A percentile compares a stretch with the other conserved stretches of the same genome.
Conservation (phyloP, 2,329 filamentous ascomycete species). For the Pseudogymnoascus sp. region DNA sequence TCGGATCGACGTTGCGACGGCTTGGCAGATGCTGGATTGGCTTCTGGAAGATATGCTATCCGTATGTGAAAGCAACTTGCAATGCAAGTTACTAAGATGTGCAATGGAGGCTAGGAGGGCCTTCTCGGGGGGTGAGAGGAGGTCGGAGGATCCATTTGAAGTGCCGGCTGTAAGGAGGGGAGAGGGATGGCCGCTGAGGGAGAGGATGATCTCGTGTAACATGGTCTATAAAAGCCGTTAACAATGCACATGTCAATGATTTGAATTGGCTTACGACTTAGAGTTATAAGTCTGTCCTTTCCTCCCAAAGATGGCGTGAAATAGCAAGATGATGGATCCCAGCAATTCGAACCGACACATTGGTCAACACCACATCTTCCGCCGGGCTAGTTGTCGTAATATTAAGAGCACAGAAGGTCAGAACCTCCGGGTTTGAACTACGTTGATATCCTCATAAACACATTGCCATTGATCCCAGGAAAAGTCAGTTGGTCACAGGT, state of each 20-base stretch:
- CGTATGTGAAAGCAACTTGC: constrained; percentile 62
- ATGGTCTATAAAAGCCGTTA: constrained; percentile 42
- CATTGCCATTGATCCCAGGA: background rate
- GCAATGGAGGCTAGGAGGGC: constrained; percentile 73
- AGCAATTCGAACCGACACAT: constrained; percentile 32
- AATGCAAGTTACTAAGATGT: constrained; percentile 71
- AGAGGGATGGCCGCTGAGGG: constrained; percentile 88
- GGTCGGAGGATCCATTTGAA: constrained; percentile 37
- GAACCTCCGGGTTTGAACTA: background rate
- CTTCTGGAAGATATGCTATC: constrained; percentile 64
- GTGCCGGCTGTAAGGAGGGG: constrained; percentile 63
- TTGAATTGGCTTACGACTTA: constrained; percentile 11
- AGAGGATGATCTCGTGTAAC: constrained; percentile 98
- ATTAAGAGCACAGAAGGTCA: background rate
- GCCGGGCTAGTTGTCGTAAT: background rate
- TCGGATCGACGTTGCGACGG: constrained; percentile 72
- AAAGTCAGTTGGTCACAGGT: background rate
- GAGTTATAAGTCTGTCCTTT: constrained; percentile 13
- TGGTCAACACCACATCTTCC: constrained; percentile 9
- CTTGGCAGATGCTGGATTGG: constrained; percentile 76
- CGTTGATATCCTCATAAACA: background rate
- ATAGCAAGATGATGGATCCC: constrained; percentile 27
- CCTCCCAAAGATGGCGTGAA: constrained; percentile 14
- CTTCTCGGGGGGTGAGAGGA: constrained; percentile 71
- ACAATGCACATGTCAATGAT: constrained; percentile 11